Evolutionary conservation across 2,329 filamentous ascomycete genomes (phyloP).

Genomic region (Pestalotiopsis sp.): DNA sequence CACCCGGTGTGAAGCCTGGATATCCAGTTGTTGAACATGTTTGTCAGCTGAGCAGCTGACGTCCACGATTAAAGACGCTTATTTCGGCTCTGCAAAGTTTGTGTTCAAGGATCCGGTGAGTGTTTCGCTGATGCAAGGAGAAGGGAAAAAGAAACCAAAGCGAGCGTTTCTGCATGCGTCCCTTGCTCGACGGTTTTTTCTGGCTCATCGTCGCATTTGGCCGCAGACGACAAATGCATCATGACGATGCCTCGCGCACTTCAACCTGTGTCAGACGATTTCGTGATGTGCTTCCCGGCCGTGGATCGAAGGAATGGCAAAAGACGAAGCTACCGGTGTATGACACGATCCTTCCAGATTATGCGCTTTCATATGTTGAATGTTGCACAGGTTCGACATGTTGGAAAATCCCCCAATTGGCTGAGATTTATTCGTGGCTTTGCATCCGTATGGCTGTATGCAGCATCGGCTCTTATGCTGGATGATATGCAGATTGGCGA

Average conservation of each 20-base stretch:
- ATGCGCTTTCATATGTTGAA: not conserved
- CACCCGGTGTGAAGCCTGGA: not conserved
- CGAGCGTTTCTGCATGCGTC: not conserved
- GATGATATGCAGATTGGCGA: constrained; percentile 4
- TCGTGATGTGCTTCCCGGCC: not conserved
- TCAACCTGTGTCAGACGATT: not conserved
- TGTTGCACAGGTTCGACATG: not conserved
- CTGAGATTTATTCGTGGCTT: not conserved
- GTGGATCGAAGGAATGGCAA: not conserved
- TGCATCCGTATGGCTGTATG: constrained; percentile 4
- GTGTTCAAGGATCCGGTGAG: not conserved
- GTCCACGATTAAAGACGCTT: not conserved
- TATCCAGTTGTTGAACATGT: not conserved
- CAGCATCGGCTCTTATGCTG: not conserved
- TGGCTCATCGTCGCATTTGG: not conserved
- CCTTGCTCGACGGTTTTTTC: not conserved
- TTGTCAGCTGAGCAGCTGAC: not conserved
- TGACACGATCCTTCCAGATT: not conserved
- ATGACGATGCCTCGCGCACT: not conserved
- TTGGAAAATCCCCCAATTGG: not conserved
- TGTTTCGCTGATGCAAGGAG: not conserved
- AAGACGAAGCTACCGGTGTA: not conserved
- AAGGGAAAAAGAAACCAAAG: not conserved
- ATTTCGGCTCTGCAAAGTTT: not conserved
- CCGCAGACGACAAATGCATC: not conserved